Evolutionary conservation across 2,329 filamentous ascomycete species (phyloP), one percentile per base, ranked within the genome.

Genomic region (Fusarium fracticaudum): DNA sequence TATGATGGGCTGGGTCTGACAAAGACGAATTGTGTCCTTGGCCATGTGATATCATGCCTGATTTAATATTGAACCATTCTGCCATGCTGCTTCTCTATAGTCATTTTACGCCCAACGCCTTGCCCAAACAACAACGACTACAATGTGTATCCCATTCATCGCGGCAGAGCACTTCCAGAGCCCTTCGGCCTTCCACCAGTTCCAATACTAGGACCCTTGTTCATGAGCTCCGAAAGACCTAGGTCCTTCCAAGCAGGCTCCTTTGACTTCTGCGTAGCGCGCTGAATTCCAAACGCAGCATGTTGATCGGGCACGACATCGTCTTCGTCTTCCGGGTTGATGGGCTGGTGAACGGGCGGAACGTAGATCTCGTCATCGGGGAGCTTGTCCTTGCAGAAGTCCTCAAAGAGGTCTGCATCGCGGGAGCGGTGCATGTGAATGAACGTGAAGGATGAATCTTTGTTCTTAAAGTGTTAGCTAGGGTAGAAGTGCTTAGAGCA

Each of bases 271-370:
- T 94, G 92, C 22, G 93, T 95, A 15, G 94, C 94, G 75, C 93
- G 89, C 81, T 94, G 91, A 77, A 97, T 96, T 44, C 94, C 94
- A 81, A 96, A 96, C 1, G 94, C 94, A 18, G 94, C 94, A 80
- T 96, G 94, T 84, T 96, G 94, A 82, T 96, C 93, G 1, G 94
- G 94, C 9, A 96, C 94, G 8, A 96, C 92, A 79, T 96, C 94
- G 79, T 96, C 94, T 83, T 96, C 93, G 81, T 96, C 94, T 82
- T 96, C 94, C 0, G 94, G 94, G 80, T 96, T 96, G 79, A 95
- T 87, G 45, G 94, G 94, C 81, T 94, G 93, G 80, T 95, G 90
- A 71, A 94, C 90, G 13, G 91, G 90, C 40, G 92, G 90, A n/a
- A 97, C 92, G 82, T 93, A 93, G 80, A 96, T 93, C 64, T 95